Evolutionary conservation across 345 rosid genomes (phyloP), one percentile per base, ranked within the genome.

Genomic region (Viola odorata): DNA sequence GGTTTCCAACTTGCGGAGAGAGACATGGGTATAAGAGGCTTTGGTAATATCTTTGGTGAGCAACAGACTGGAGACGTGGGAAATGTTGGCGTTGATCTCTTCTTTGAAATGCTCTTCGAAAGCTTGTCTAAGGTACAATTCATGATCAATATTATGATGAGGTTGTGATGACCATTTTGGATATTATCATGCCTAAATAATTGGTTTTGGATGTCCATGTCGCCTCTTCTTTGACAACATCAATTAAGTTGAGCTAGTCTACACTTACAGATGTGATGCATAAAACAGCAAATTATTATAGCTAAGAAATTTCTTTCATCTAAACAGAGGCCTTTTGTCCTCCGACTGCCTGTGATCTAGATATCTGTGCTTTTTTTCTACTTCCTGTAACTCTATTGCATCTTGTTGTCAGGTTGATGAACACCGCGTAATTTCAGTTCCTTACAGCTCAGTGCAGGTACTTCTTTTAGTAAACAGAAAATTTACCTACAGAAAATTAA

Each of bases 31-130:
- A 89, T 89, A 68, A 79, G 96, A 82, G 98, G 96, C 51, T 92
- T 92, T 69, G 96, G 98, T 64, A 84, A 87, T 50, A 92, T 92
- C 60, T 92, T 92, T 71, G 98, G 98, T 49, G 98, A 92, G 78
- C 98, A 92, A 68, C 96, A 92, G 79, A 92, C 96, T 3, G 96
- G 98, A 61, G 98, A 92, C 80, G 88, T 92, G 51, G 98, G 96
- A 75, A 92, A 89, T 75, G 86, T 92, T 5, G 98, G 98, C 58
- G 78, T 89, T 61, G 96, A 89, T 79, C 88, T 89, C 76, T 85
- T 89, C 85, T 92, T 92, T 77, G 96, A 92, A 74, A 92, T 92
- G 96, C 94, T 92, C 71, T 92, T 92, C 54, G 96, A 89, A 78
- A 92, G 96, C 73, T 79, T 89, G 69, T 89, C 96, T 63, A 92